These are phyloP conservation scores for Podaxis mareebaensis DNA, from an alignment of 768 basidiomycete genomes.

Conservation along the genomic window DNA sequence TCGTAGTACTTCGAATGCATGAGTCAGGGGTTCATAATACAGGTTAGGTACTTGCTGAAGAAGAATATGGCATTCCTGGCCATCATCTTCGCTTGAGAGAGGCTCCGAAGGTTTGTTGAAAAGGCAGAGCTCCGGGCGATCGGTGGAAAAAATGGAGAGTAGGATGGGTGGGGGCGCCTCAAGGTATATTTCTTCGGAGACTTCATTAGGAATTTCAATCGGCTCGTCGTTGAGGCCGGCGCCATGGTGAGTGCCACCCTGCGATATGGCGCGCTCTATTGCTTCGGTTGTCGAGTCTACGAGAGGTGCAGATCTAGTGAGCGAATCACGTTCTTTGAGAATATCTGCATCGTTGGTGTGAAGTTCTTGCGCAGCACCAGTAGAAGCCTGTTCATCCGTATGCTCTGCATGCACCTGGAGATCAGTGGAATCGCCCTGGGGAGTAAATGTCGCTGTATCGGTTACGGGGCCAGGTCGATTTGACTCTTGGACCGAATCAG, in stretches of 20 bases:
- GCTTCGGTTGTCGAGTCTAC: background rate
- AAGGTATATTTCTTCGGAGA: constrained; percentile 69
- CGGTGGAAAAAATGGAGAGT: constrained; percentile 41
- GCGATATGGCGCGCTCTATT: background rate
- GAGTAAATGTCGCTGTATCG: background rate
- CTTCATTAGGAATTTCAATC: constrained; percentile 39
- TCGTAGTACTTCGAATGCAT: constrained; percentile 72
- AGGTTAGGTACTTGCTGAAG: constrained; percentile 66
- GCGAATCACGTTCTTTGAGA: background rate
- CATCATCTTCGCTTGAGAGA: constrained; percentile 13
- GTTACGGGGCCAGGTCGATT: background rate
- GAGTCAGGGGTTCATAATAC: constrained; percentile 74
- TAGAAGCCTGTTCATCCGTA: background rate
- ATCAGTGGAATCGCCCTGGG: background rate
- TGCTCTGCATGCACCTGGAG: background rate
- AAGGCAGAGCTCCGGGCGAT: constrained; percentile 43
- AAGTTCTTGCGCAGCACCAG: background rate
- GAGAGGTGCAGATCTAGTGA: background rate
- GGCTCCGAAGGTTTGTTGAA: constrained; percentile 53
- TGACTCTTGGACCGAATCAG: background rate
- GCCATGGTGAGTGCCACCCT: background rate
- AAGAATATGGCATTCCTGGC: constrained; percentile 39
- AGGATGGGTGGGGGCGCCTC: constrained; percentile 75
- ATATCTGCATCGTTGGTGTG: background rate
- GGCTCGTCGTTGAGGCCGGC: background rate